Base-by-base conservation (phyloP, 768 basidiomycete genomes). In the Candolleomyces eurysporus region DNA sequence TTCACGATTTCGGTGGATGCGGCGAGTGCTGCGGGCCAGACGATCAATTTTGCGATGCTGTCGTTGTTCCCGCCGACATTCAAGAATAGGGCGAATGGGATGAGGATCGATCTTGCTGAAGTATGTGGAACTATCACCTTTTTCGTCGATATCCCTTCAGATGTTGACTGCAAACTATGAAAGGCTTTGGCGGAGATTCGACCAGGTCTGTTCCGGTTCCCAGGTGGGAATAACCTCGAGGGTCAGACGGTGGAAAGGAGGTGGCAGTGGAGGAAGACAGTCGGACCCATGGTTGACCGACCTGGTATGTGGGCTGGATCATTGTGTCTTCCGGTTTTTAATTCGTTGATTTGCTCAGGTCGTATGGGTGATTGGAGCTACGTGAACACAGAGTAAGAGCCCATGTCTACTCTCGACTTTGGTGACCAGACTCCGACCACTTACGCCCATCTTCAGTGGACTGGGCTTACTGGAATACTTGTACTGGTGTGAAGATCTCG, bases 31-130 rank as follows among this genome's bases (percentile, higher is more conserved):
- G 69, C 73, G 0, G 82, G 79, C 4, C 72, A 80, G 22, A 80
- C 76, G 0, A 72, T 89, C 54, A 68, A 83, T 64, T 88, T 88
- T 60, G 82, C 84, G 0, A 77, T 88, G 77, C 77, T 88, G 59
- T 84, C 83, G 13, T 70, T 89, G 52, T 88, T 90, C 71, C 88
- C 88, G 0, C 87, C 88, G 7, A 89, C 86, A 3, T 89, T 84
- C 75, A 87, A 85, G 63, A 72, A 75, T 52, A 77, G 85, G 55
- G 61, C 69, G 36, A 89, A 89, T 65, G 88, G 88, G 0, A 78
- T 89, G 77, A 76, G 88, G 36, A 69, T 78, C 5, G 88, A 89
- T 64, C 75, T 89, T 54, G 85, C 86, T 13, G 76, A 81, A 64
- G 85, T 82, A 52, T n/a, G 73, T 42, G 42, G 21, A 43, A 22